These are phyloP conservation scores for Podaxis carcinomalis DNA, from an alignment of 768 basidiomycete species.

Conservation along the genomic window DNA sequence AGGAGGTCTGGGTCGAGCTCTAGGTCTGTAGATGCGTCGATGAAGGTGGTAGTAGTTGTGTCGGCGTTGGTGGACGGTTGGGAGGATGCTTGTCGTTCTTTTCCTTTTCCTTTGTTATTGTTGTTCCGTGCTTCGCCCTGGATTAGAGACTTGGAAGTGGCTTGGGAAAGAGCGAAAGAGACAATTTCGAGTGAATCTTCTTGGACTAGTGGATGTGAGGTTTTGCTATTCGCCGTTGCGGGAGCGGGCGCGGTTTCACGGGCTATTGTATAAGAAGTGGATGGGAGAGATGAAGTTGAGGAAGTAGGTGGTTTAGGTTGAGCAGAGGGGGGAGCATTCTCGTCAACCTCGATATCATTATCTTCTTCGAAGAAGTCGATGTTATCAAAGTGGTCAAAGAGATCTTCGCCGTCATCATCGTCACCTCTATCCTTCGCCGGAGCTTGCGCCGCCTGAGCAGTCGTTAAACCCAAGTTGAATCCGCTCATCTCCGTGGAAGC, in stretches of 20 bases:
- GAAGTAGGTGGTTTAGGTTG: background rate
- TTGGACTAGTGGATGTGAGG: background rate
- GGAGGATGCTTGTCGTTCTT: background rate
- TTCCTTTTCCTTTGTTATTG: background rate
- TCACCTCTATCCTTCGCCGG: background rate
- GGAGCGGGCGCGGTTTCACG: no score
- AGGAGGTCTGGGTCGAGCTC: conserved; percentile 16
- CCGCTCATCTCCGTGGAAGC: conserved; percentile 4
- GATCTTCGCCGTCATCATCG: conserved; percentile 2
- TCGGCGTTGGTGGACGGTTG: background rate
- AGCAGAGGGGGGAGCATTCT: conserved; percentile 4
- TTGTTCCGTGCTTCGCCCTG: background rate
- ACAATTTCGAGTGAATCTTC: conserved; percentile 11
- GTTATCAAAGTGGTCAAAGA: conserved; percentile 8
- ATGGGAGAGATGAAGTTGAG: background rate
- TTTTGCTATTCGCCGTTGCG: background rate
- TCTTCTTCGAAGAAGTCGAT: conserved; percentile 1
- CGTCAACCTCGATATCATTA: background rate
- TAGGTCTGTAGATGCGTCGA: background rate
- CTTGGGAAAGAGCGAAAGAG: conserved; percentile 9
- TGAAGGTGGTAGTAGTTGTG: background rate
- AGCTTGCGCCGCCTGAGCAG: conserved; percentile 6
- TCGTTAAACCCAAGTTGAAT: conserved; percentile 1
- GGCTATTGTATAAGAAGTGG: background rate
- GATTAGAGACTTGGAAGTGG: background rate